These are phyloP conservation scores for Calcarisporium arbuscula DNA, from an alignment of 2,329 filamentous ascomycete species.

Conservation along the genomic window DNA sequence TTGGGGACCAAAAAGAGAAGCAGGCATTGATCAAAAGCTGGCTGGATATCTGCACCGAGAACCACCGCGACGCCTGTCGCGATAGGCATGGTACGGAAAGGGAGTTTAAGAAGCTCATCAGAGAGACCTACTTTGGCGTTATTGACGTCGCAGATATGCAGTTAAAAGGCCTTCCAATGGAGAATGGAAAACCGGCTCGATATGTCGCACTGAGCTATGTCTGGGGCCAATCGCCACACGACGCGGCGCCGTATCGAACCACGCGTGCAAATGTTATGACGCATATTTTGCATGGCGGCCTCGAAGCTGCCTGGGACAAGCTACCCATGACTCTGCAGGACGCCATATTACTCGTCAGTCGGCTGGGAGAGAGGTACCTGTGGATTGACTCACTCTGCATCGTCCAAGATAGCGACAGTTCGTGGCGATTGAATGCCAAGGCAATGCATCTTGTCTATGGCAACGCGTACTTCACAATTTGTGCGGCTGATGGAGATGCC, in stretches of 20 bases:
- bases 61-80: too few species aligned
- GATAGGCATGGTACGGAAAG: too few species aligned
- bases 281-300: conserved; percentile 3
- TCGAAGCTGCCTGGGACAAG: neutral
- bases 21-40: too few species aligned
- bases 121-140: too few species aligned
- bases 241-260: conserved; percentile 2
- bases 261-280: conserved; percentile 1
- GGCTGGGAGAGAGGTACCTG: conserved; percentile 8
- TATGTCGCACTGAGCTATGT: conserved; percentile 8
- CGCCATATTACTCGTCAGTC: conserved; percentile 6
- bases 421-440: too few species aligned
- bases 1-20: too few species aligned
- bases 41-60: too few species aligned
- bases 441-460: conserved; percentile 8
- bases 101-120: too few species aligned
- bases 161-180: too few species aligned
- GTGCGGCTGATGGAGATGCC: conserved; percentile 6
- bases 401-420: conserved; percentile 7
- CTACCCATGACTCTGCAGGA: conserved; percentile 8
- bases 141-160: too few species aligned
- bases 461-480: conserved; percentile 7
- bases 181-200: too few species aligned
- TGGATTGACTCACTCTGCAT: conserved; percentile 12
- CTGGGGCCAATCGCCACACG: too few species aligned